These are phyloP conservation scores for Pythium aristosporum DNA, from an alignment of 352 stramenopile species.

Conservation along the genomic window DNA sequence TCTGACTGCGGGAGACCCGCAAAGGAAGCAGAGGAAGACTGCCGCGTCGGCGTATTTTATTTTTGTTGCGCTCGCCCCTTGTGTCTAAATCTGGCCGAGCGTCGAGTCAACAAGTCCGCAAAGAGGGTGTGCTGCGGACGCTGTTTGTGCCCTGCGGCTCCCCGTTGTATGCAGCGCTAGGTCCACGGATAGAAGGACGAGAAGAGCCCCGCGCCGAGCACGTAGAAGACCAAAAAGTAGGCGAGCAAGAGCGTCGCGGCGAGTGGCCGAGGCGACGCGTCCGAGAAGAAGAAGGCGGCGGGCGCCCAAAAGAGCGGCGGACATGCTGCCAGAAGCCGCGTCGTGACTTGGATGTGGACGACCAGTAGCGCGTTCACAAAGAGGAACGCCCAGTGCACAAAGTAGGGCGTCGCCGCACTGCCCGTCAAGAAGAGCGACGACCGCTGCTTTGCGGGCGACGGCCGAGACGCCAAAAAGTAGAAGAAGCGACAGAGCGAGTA, in stretches of 20 bases:
- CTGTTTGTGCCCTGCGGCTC: too few relatives aligned
- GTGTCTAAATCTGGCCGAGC: too few relatives aligned
- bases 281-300: conserved; percentile 29
- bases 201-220: conserved; percentile 71
- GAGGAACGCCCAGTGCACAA: conserved; percentile 74
- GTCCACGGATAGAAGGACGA: conserved; percentile 85
- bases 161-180: background rate
- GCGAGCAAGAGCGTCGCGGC: conserved; percentile 37
- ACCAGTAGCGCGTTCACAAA: conserved; percentile 73
- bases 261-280: conserved; percentile 9
- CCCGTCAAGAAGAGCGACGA: background rate
- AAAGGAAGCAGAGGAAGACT: too few relatives aligned
- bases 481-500: conserved; percentile 53
- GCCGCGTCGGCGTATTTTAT: too few relatives aligned
- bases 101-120: too few relatives aligned
- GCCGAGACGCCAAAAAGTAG: conserved; percentile 11
- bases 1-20: too few relatives aligned
- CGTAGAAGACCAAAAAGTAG: conserved; percentile 74
- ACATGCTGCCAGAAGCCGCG: conserved; percentile 71
- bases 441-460: background rate
- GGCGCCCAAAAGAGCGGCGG: conserved; percentile 82
- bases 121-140: too few relatives aligned
- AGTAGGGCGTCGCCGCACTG: conserved; percentile 40
- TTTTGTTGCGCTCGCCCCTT: too few relatives aligned
- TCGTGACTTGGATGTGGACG: conserved; percentile 87